These are phyloP conservation scores for Fraxinus americana DNA, from an alignment of 257 asterid species.

Conservation along the genomic window DNA sequence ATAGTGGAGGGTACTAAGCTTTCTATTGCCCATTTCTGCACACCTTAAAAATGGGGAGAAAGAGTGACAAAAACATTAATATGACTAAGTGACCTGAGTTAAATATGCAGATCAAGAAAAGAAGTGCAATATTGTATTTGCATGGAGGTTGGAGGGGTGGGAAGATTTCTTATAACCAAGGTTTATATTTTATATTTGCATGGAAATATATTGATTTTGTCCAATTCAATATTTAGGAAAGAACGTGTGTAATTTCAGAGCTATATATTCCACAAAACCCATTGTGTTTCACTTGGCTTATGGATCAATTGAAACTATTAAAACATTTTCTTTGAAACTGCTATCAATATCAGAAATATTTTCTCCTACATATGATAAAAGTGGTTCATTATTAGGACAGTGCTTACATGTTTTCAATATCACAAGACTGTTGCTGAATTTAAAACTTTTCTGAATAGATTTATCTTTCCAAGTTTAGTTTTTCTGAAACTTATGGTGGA, in stretches of 20 bases:
- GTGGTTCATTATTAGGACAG: background rate
- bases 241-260: background rate
- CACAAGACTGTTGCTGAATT: background rate
- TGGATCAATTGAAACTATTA: background rate
- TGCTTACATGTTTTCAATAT: background rate
- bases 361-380: background rate
- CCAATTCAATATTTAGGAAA: background rate
- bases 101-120: background rate
- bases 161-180: background rate
- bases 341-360: background rate
- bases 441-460: background rate
- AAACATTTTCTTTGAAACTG: background rate
- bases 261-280: background rate
- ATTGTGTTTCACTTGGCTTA: background rate
- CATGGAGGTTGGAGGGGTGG: background rate
- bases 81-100: background rate
- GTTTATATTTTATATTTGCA: background rate
- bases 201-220: background rate
- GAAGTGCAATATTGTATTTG: background rate
- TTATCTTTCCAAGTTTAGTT: background rate
- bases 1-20: background rate
- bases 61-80: background rate
- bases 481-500: conserved; percentile 1
- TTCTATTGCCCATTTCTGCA: background rate
- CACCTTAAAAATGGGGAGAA: background rate